These are phyloP conservation scores for Kwoniella sp. DNA, from an alignment of 768 basidiomycete genomes.

Conservation along the genomic window DNA sequence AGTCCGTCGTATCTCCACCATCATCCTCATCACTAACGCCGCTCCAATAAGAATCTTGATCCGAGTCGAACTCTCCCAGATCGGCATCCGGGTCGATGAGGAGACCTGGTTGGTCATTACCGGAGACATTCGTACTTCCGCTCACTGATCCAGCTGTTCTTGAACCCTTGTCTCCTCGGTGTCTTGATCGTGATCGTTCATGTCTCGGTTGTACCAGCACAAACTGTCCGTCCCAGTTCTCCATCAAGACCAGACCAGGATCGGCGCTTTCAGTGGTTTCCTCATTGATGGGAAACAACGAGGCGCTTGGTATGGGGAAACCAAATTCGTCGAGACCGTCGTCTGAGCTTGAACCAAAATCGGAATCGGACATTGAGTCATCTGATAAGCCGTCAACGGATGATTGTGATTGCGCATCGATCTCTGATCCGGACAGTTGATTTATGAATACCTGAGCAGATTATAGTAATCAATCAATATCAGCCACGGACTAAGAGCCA, in stretches of 20 bases:
- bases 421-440: conserved; percentile 47
- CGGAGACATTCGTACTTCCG: conserved; percentile 30
- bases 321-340: conserved; percentile 49
- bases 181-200: conserved; percentile 34
- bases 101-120: conserved; percentile 35
- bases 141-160: conserved; percentile 40
- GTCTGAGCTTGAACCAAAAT: conserved; percentile 26
- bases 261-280: conserved; percentile 20
- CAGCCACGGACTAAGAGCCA: too few relatives aligned
- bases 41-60: conserved; percentile 31
- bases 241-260: conserved; percentile 45
- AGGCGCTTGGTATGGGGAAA: conserved; percentile 33
- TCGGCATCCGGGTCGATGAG: conserved; percentile 46
- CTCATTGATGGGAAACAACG: conserved; percentile 22
- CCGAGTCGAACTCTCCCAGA: conserved; percentile 30
- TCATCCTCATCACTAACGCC: conserved; percentile 41
- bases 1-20: conserved; percentile 51
- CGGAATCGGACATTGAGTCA: conserved; percentile 30
- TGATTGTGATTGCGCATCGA: conserved; percentile 43
- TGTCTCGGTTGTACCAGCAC: conserved; percentile 44
- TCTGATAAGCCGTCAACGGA: conserved; percentile 35
- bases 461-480: conserved; percentile 14
- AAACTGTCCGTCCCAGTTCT: conserved; percentile 51
- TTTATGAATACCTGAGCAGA: conserved; percentile 37
- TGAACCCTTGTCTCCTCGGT: conserved; percentile 36